Percentiles rank a stretch among this genome's conserved stretches.
These are phyloP conservation scores for Hyaloperonospora arabidopsidis DNA, from an alignment of 352 stramenopile genomes.

Conservation along the genomic window DNA sequence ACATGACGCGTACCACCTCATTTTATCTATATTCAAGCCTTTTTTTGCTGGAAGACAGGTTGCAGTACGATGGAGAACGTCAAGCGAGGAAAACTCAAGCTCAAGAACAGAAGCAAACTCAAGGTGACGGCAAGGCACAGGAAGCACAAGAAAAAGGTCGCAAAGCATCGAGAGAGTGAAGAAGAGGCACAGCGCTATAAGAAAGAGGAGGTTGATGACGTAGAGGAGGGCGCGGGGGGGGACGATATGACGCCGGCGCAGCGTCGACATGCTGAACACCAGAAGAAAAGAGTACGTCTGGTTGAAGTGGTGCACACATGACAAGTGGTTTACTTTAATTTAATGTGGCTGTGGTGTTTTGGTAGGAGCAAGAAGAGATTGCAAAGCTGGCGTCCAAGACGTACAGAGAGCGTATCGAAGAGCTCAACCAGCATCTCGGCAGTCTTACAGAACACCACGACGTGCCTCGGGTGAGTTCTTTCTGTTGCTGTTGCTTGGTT, in stretches of 20 bases:
- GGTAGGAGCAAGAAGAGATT: conserved; percentile 79
- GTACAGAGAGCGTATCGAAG: conserved; percentile 90
- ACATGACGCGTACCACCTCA: no score
- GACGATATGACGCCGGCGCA: conserved; percentile 69
- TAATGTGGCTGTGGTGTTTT: conserved; percentile 3
- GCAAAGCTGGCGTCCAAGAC: conserved; percentile 81
- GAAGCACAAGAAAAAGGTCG: conserved; percentile 47
- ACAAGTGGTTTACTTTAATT: neutral
- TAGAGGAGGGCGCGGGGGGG: conserved; percentile 32
- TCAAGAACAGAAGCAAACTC: conserved; percentile 58
- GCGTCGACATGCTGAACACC: conserved; percentile 65
- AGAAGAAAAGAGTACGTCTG: conserved; percentile 65
- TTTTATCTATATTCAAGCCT: no score
- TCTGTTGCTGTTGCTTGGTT: conserved; percentile 2
- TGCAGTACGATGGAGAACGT: conserved; percentile 54
- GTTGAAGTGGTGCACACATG: neutral
- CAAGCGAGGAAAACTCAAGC: conserved; percentile 78
- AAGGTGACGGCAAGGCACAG: conserved; percentile 52
- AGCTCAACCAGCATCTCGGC: conserved; percentile 94
- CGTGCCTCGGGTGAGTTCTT: conserved; percentile 87
- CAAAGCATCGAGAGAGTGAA: conserved; percentile 33
- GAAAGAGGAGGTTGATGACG: conserved; percentile 14
- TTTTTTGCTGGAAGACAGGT: no score
- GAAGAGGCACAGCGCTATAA: conserved; percentile 15
- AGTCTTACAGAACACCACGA: conserved; percentile 97